phyloP scores from a whole-genome alignment of 2,329 filamentous ascomycete genomes.

The Aspergillus fijiensis region DNA sequence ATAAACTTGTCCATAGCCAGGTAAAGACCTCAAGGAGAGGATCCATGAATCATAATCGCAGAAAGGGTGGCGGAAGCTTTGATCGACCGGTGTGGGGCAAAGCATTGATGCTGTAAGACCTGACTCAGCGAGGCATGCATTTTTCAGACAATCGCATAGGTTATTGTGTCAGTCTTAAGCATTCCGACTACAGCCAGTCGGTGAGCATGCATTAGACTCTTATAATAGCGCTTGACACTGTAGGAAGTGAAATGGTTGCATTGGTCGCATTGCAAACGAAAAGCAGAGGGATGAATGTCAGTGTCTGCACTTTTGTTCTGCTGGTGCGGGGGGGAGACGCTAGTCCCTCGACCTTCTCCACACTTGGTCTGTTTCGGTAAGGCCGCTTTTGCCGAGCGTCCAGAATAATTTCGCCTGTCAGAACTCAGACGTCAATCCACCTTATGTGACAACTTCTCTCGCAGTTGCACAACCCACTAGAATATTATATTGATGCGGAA shows the following conservation, averaged over 20 bases:
- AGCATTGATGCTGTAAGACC: not conserved
- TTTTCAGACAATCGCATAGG: not conserved
- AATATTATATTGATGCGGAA: too few species aligned
- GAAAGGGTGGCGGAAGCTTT: not conserved
- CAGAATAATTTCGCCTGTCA: not conserved
- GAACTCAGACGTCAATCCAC: too few species aligned
- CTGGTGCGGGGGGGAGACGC: not conserved
- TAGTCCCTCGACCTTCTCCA: not conserved
- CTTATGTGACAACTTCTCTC: not conserved
- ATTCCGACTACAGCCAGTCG: not conserved
- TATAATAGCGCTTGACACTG: too few species aligned
- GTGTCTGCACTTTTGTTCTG: not conserved
- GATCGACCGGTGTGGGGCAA: not conserved
- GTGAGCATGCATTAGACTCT: not conserved
- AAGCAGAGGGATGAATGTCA: not conserved
- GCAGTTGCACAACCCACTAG: not conserved
- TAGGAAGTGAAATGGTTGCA: too few species aligned
- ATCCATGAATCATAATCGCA: not conserved
- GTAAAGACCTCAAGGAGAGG: not conserved
- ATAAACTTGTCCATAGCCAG: not conserved
- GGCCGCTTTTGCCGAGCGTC: not conserved
- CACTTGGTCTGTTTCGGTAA: not conserved
- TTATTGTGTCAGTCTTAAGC: not conserved
- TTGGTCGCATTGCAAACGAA: not conserved
- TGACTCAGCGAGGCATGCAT: not conserved